Base-by-base conservation (phyloP, 176 grass and related monocot species). In the Coix lacrymajobi region DNA sequence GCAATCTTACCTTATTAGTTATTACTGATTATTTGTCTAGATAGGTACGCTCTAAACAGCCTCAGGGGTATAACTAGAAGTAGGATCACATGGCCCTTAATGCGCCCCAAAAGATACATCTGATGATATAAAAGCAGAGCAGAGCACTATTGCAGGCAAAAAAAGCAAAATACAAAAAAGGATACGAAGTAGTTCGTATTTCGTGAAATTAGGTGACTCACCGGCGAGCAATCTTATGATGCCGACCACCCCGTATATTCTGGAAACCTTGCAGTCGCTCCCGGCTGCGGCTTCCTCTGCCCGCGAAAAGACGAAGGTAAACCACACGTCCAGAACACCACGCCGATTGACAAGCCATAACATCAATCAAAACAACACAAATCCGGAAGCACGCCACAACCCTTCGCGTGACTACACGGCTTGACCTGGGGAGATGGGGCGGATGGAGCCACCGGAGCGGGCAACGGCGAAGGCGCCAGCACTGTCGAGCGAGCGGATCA, bases 401-500 rank as follows among this genome's bases (percentile, higher is more conserved):
- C 17, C 25, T 52, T 66, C 36, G 44, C 43, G 14, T 8, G 5
- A 45, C 22, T 19, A 66, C 17, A 44, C 19, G 61, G 61, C 8
- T 20, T 75, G 20, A 91, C 92, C 92, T 87, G 79, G 54, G 51
- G 78, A 84, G 82, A 88, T 76, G 3, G 61, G 60, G 77, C 62
- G 79, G 78, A 98, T 58, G 63, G 79, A 76, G 76, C 92, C 96
- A 33, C 91, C 88, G 49, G 89, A 88, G 26, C 92, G 89, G 56
- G 54, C 45, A 74, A 98, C 76, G 64, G 91, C 88, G 91, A 98
- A 98, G 66, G 82, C 91, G 63, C 67, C 71, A 30, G 76, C 88
- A 49, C 88, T 81, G 71, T 82, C 80, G 78, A 83, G 69, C 30
- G 93, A 95, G 61, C 87, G 91, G 72, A 98, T 87, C 86, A 93